These are phyloP conservation scores for Nothophoma quercina DNA, from an alignment of 2,329 filamentous ascomycete species.

Conservation along the genomic window DNA sequence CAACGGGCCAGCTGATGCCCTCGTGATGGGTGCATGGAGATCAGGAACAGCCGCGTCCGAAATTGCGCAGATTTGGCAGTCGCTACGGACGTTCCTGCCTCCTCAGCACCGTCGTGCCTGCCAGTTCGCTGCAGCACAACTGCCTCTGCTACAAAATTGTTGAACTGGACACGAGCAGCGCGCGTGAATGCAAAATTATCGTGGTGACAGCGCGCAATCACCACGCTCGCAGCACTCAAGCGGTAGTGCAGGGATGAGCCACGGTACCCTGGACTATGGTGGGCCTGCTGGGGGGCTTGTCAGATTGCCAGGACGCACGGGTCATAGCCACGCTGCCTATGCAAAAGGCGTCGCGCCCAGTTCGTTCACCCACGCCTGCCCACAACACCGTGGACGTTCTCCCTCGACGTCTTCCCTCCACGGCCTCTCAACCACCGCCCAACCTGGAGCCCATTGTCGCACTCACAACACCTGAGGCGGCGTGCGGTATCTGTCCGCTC, in stretches of 20 bases:
- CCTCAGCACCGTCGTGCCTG: neutral
- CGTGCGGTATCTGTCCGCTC: conserved; percentile 49
- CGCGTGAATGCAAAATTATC: neutral
- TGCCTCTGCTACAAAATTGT: neutral
- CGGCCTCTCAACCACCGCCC: conserved; percentile 21
- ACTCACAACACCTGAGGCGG: conserved; percentile 36
- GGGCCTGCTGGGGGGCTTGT: conserved; percentile 14
- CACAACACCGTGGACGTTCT: conserved; percentile 33
- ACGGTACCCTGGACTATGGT: conserved; percentile 15
- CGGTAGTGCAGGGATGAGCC: conserved; percentile 13
- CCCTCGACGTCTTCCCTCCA: conserved; percentile 25
- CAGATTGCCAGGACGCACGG: no score
- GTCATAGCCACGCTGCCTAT: no score
- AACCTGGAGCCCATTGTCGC: conserved; percentile 45
- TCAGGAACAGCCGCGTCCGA: conserved; percentile 22
- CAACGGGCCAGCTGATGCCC: conserved; percentile 16
- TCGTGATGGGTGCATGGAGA: conserved; percentile 16
- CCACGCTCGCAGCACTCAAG: conserved; percentile 3
- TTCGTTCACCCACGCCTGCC: conserved; percentile 29
- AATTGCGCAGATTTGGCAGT: conserved; percentile 10
- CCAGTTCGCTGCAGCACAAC: neutral
- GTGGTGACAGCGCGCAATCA: conserved; percentile 11
- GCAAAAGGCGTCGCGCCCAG: conserved; percentile 33
- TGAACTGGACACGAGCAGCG: neutral
- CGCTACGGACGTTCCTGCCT: conserved; percentile 10